phyloP scores from a whole-genome alignment of 2,329 filamentous ascomycete genomes.

The Fusarium humuli region DNA sequence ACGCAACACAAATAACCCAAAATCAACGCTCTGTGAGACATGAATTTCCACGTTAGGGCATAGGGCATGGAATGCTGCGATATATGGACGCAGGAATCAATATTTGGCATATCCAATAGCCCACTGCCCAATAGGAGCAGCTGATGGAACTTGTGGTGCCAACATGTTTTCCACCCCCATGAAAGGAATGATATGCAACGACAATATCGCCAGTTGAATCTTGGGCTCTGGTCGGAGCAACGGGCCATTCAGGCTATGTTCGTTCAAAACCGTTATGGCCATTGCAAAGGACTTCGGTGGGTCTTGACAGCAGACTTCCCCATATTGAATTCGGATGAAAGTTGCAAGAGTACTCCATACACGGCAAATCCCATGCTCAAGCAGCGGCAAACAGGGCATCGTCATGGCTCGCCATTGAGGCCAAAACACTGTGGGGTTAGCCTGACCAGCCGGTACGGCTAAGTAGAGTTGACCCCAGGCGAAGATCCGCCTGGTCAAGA shows the following conservation, averaged over 20 bases:
- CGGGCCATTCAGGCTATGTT: slow-evolving; percentile 6
- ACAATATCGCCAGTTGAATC: neutral
- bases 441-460: slow-evolving; percentile 26
- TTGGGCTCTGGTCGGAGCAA: slow-evolving; percentile 1
- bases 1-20: neutral
- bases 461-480: slow-evolving; percentile 20
- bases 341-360: neutral
- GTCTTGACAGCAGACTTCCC: neutral
- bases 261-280: slow-evolving; percentile 1
- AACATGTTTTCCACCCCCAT: neutral
- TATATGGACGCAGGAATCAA: neutral
- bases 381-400: slow-evolving; percentile 7
- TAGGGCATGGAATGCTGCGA: neutral
- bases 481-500: slow-evolving; percentile 21
- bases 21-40: neutral
- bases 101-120: neutral
- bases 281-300: slow-evolving; percentile 5
- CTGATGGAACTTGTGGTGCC: neutral
- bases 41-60: neutral
- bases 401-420: neutral
- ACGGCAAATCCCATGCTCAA: neutral
- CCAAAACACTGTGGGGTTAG: slow-evolving; percentile 8
- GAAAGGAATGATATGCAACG: neutral
- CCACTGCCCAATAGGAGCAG: neutral
- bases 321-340: slow-evolving; percentile 4